These are phyloP conservation scores for Phytophthora megakarya DNA, from an alignment of 352 stramenopile genomes.

Conservation along the genomic window DNA sequence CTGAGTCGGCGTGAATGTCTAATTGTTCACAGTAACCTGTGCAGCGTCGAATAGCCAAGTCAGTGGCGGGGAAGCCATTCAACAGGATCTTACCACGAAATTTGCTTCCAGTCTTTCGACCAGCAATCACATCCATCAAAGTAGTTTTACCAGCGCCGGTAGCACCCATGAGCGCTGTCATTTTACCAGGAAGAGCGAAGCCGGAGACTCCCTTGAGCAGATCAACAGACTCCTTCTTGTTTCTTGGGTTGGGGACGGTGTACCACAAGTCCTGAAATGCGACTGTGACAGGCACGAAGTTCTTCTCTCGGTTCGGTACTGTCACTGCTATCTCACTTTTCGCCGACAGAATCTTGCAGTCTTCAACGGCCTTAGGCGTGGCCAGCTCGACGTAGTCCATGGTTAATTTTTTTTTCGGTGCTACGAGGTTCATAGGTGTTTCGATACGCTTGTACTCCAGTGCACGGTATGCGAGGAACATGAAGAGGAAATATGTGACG, in stretches of 20 bases:
- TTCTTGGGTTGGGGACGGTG: constrained; percentile 38
- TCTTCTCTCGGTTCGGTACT: constrained; percentile 18
- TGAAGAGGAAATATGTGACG: constrained; percentile 43
- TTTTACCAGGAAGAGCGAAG: constrained; percentile 47
- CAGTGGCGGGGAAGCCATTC: constrained; percentile 44
- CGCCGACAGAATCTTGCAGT: neutral
- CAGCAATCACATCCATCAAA: constrained; percentile 91
- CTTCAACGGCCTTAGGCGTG: constrained; percentile 20
- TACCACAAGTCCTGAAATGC: constrained; percentile 51
- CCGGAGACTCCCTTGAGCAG: constrained; percentile 80
- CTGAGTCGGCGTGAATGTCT: constrained; percentile 80
- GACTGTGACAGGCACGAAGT: constrained; percentile 42
- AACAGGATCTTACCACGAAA: constrained; percentile 56
- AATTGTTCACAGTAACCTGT: constrained; percentile 74
- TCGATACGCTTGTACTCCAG: constrained; percentile 46
- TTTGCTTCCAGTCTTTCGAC: constrained; percentile 85
- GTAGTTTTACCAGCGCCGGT: constrained; percentile 90
- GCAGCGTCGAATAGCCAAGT: constrained; percentile 40
- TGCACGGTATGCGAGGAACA: constrained; percentile 36
- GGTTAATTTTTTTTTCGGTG: constrained; percentile 19
- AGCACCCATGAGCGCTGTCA: constrained; percentile 68
- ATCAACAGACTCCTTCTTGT: constrained; percentile 44
- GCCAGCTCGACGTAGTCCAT: constrained; percentile 21
- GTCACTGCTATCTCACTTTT: neutral
- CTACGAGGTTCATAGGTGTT: constrained; percentile 21